phyloP scores from a whole-genome alignment of 2,329 filamentous ascomycete genomes.

The Helotiales sp. region DNA sequence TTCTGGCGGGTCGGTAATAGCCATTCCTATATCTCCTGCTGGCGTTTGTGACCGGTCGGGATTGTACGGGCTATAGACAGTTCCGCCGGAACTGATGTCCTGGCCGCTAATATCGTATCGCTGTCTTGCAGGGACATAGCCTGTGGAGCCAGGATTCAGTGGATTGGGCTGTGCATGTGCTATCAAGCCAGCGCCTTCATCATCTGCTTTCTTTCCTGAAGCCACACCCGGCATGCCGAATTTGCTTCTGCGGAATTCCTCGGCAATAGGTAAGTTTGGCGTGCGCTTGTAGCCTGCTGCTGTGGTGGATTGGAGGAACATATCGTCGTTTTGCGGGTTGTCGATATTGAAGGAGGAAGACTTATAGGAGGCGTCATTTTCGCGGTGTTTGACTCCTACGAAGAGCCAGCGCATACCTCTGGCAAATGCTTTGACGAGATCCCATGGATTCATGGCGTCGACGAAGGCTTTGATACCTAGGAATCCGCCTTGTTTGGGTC shows the following conservation, averaged over 20 bases:
- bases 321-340: slow-evolving; percentile 31
- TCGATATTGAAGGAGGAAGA: slow-evolving; percentile 21
- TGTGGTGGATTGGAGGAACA: slow-evolving; percentile 29
- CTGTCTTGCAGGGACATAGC: slow-evolving; percentile 39
- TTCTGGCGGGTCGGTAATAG: slow-evolving; percentile 28
- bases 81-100: slow-evolving; percentile 33
- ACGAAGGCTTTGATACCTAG: slow-evolving; percentile 67
- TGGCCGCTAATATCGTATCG: slow-evolving; percentile 39
- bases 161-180: slow-evolving; percentile 41
- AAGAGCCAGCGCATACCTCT: slow-evolving; percentile 78
- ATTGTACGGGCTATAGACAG: slow-evolving; percentile 19
- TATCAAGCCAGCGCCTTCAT: slow-evolving; percentile 41
- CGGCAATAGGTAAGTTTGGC: slow-evolving; percentile 38
- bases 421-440: slow-evolving; percentile 79
- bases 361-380: slow-evolving; percentile 57
- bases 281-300: slow-evolving; percentile 30
- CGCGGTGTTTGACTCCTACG: slow-evolving; percentile 68
- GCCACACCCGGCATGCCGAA: slow-evolving; percentile 35
- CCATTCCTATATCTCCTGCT: slow-evolving; percentile 34
- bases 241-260: slow-evolving; percentile 40
- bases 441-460: slow-evolving; percentile 81
- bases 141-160: slow-evolving; percentile 22
- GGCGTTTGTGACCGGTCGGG: not conserved
- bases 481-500: slow-evolving; percentile 65
- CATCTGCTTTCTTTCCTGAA: slow-evolving; percentile 20